Evolutionary conservation across 1,284 basidiomycete genomes (phyloP).

Genomic region (Phylloboletellus chloephorus): DNA sequence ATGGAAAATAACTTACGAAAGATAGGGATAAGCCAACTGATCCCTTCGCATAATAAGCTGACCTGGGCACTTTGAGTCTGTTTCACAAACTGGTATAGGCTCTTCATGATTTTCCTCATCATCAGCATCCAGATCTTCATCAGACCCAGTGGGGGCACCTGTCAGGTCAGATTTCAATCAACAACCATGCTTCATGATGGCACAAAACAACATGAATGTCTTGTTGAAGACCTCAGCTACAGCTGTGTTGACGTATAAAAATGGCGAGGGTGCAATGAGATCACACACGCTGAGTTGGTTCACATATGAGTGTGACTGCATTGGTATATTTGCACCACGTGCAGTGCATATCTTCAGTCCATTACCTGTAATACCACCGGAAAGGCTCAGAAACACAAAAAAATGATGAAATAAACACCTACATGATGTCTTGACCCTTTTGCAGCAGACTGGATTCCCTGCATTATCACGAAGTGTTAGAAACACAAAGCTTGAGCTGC

Average conservation of each 20-base stretch:
- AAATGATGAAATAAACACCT: no score
- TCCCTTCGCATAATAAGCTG: not conserved
- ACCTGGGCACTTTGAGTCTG: not conserved
- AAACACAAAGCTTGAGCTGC: no score
- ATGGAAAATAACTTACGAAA: slow-evolving; percentile 1
- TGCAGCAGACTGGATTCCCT: no score
- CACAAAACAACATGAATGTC: slow-evolving; percentile 5
- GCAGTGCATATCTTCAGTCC: no score
- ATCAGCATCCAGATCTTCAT: not conserved
- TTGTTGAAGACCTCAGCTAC: slow-evolving; percentile 2
- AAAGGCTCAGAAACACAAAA: no score
- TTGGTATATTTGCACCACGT: no score
- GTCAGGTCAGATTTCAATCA: not conserved
- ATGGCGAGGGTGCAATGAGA: not conserved
- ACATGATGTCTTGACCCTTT: no score
- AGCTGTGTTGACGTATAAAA: not conserved
- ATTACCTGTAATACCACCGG: no score
- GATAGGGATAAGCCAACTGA: not conserved
- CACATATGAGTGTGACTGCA: not conserved
- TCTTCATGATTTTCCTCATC: not conserved
- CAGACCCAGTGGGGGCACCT: not conserved
- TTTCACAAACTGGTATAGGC: no score
- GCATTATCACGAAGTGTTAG: no score
- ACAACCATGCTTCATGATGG: slow-evolving; percentile 2
- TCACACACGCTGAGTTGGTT: not conserved